phyloP scores from a whole-genome alignment of 768 basidiomycete species.

The Rubroboletus pulcherrimus region DNA sequence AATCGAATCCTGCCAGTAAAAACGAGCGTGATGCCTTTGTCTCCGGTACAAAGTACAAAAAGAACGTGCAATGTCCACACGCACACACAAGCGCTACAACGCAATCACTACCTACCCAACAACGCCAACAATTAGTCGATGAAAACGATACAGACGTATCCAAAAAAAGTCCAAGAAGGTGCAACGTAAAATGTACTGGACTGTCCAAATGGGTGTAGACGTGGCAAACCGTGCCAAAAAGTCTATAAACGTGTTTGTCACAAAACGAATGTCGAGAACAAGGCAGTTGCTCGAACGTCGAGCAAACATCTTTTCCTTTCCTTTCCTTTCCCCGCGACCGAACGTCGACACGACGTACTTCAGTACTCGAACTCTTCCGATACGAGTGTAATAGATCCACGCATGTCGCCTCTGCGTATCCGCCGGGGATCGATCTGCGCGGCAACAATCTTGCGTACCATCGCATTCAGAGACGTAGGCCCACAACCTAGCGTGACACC shows the following conservation, averaged over 20 bases:
- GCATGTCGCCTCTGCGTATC: slow-evolving; percentile 52
- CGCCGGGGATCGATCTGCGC: slow-evolving; percentile 54
- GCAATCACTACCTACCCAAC: not conserved
- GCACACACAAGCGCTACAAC: not conserved
- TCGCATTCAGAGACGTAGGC: slow-evolving; percentile 62
- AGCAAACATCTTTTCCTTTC: not conserved
- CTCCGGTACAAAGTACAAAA: not conserved
- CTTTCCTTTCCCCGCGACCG: no score
- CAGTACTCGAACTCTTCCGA: slow-evolving; percentile 68
- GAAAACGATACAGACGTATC: not conserved
- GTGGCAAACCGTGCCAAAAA: not conserved
- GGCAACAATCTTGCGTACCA: slow-evolving; percentile 64
- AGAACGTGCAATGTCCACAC: not conserved
- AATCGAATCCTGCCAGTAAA: no score
- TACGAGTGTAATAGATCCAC: slow-evolving; percentile 56
- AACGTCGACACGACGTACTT: slow-evolving; percentile 5
- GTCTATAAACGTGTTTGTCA: not conserved
- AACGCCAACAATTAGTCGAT: not conserved
- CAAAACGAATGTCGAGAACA: slow-evolving; percentile 6
- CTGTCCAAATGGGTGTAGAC: not conserved
- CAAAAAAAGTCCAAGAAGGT: not conserved
- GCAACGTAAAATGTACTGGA: not conserved
- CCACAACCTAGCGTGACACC: slow-evolving; percentile 55
- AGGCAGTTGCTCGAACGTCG: not conserved
- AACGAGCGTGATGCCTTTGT: not conserved